Evolutionary conservation across 495 filamentous ascomycete species (phyloP), one percentile per base, ranked within the genome.

Genomic region (Xylaria bambusicola): DNA sequence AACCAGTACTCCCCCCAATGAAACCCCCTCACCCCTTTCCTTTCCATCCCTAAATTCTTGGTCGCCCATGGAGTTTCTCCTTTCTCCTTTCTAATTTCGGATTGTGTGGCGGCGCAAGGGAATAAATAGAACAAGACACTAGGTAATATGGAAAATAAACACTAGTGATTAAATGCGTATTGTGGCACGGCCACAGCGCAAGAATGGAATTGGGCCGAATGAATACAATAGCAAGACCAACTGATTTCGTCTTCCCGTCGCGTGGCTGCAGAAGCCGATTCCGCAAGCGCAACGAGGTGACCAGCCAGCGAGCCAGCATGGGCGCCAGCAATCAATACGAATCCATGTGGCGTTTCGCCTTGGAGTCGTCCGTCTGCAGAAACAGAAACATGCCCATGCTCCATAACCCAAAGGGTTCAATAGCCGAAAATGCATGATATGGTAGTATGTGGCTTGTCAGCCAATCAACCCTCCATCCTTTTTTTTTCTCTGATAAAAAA

Each of bases 241-340:
- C 40, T 38, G 24, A 12, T 35, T 29, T 38, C 36, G 48, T 20
- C 56, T 26, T 52, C 54, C 31, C 54, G 29, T 56, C 56, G 56
- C 56, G 26, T 59, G 36, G 47, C 40, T 59, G 56, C 56, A 59
- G 47, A 45, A 42, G 21, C 41, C 49, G 26, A 20, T 18, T 8
- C 40, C 13, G 18, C 36, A 13, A 5, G 29, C 10, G 29, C 44
- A 31, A 27, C 42, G 45, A 24, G 24, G 55, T 27, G 13, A 21
- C 15, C 31, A 15, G 44, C 36, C 36, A 52, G 47, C 36, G 26
- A 36, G 24, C 45, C 23, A 52, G 13, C 12, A 4, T n/a, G 35
- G 21, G 38, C 40, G 50, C 33, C 15, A 58, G 46, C 27, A 59
- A 59, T 59, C 56, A 59, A 59, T 46, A 46, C 57, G 57, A 52